Percentiles rank a stretch among this genome's conserved stretches.
These are phyloP conservation scores for Meyerozyma smithsonii DNA, from an alignment of 1,139 yeast species.

Conservation along the genomic window DNA sequence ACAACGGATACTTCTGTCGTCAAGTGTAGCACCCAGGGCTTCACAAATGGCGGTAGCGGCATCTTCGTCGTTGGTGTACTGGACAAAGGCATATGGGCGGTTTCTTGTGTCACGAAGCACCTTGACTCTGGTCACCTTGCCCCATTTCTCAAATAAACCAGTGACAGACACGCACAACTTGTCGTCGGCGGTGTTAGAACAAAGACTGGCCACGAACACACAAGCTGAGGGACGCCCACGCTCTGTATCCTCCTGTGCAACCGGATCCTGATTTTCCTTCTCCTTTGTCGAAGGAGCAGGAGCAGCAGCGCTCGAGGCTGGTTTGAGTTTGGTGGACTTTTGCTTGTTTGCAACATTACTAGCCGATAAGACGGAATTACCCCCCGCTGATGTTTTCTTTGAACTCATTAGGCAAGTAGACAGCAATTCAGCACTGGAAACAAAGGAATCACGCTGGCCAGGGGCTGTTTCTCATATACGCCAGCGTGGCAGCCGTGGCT, in stretches of 20 bases:
- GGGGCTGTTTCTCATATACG: background rate
- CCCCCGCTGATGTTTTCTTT: background rate
- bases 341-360: background rate
- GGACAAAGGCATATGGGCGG: constrained; percentile 93
- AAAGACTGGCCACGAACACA: constrained; percentile 80
- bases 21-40: constrained; percentile 66
- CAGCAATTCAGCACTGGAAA: background rate
- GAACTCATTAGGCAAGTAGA: background rate
- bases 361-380: background rate
- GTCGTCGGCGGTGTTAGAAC: constrained; percentile 62
- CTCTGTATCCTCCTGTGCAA: background rate
- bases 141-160: constrained; percentile 62
- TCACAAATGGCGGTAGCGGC: constrained; percentile 62
- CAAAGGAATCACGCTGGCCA: background rate
- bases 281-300: background rate
- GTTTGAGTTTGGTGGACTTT: background rate
- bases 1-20: constrained; percentile 77
- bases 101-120: constrained; percentile 78
- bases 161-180: constrained; percentile 65
- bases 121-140: constrained; percentile 68
- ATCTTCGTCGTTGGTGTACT: constrained; percentile 66
- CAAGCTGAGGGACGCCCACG: constrained; percentile 69
- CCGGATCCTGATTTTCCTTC: constrained; percentile 1
- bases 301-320: background rate
- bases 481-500: background rate